A percentile compares a stretch with the other conserved stretches of the same genome.
These are phyloP conservation scores for Peronospora belbahrii DNA, from an alignment of 352 stramenopile genomes.

Conservation along the genomic window DNA sequence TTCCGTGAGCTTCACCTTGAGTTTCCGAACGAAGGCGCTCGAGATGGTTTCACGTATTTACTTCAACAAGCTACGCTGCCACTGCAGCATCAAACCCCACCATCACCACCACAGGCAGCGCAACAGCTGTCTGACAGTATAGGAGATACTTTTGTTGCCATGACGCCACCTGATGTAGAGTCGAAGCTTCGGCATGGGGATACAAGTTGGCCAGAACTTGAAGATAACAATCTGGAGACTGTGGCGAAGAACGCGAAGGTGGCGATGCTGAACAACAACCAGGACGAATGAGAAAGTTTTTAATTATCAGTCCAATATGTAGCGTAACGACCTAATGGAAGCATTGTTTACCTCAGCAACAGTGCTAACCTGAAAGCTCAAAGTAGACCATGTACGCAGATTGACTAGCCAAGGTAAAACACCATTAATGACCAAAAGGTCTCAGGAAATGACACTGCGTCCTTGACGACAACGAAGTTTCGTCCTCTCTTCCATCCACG, in stretches of 20 bases:
- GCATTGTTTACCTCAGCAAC: background rate
- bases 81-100: slow-evolving; percentile 19
- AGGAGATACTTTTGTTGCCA: slow-evolving; percentile 11
- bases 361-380: background rate
- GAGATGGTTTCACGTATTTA: slow-evolving; percentile 62
- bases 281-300: slow-evolving; percentile 24
- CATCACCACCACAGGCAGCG: slow-evolving; percentile 9
- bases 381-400: background rate
- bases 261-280: slow-evolving; percentile 17
- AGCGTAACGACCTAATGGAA: slow-evolving; percentile 17
- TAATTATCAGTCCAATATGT: slow-evolving; percentile 22
- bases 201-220: slow-evolving; percentile 19
- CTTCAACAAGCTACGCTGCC: slow-evolving; percentile 58
- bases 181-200: slow-evolving; percentile 3
- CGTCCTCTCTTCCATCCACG: slow-evolving; percentile 19
- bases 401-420: too few relatives aligned
- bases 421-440: too few relatives aligned
- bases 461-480: slow-evolving; percentile 21
- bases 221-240: slow-evolving; percentile 11
- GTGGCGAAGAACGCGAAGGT: slow-evolving; percentile 13
- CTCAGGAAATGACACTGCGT: slow-evolving; percentile 17
- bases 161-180: slow-evolving; percentile 11
- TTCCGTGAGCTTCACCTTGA: slow-evolving; percentile 66
- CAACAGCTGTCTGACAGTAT: background rate
- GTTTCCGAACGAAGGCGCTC: slow-evolving; percentile 53